Conservation (phyloP, 768 basidiomycete genomes). For the Pholiota molesta region DNA sequence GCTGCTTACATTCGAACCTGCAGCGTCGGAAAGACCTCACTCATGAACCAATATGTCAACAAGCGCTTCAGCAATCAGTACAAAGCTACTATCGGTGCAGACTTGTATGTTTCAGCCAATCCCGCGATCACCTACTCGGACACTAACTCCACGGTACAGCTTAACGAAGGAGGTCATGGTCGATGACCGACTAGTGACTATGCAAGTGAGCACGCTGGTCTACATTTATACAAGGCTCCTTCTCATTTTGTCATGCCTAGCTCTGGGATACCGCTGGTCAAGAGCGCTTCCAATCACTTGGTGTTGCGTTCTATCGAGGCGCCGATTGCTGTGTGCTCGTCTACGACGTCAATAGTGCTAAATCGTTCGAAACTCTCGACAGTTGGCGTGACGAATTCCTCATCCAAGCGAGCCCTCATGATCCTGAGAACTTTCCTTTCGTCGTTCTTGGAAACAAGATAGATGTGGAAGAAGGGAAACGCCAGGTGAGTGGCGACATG, state of each 20-base stretch:
- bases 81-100: conserved; percentile 98
- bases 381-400: conserved; percentile 99
- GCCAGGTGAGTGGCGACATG: conserved; percentile 67
- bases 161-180: conserved; percentile 99
- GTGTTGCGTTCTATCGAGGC: conserved; percentile 98
- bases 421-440: conserved; percentile 99
- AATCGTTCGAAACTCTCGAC: conserved; percentile 98
- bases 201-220: conserved; percentile 72
- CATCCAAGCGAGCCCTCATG: conserved; percentile 97
- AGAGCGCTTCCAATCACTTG: conserved; percentile 98
- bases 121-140: conserved; percentile 21
- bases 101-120: conserved; percentile 69
- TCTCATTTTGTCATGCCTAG: conserved; percentile 39
- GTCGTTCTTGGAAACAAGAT: conserved; percentile 99
- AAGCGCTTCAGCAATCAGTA: conserved; percentile 99
- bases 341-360: conserved; percentile 98
- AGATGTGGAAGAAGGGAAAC: conserved; percentile 97
- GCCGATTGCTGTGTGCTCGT: conserved; percentile 99
- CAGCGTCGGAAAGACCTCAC: conserved; percentile 98
- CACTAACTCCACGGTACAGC: conserved; percentile 40
- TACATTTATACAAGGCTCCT: neutral
- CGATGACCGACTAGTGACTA: conserved; percentile 96
- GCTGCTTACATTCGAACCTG: conserved; percentile 18
- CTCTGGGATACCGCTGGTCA: conserved; percentile 99
- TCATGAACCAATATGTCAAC: conserved; percentile 99